Base-by-base conservation (phyloP, 257 asterid species). In the Prunella vulgaris region DNA sequence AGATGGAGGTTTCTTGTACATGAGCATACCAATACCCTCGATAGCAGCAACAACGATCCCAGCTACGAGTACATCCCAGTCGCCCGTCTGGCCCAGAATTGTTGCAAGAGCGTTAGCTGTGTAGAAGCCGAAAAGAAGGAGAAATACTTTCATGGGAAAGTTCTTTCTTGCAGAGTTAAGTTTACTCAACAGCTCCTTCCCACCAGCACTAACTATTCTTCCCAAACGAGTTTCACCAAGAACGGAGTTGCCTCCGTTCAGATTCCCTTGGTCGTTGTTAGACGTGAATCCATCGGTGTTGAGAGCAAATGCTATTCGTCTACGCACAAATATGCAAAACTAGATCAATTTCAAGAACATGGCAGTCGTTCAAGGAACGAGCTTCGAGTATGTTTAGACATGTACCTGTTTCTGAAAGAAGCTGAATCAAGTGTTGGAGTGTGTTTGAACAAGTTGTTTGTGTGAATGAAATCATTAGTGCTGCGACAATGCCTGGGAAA, bases 11-110 rank as follows among this genome's bases (percentile, higher is more conserved):
- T 64, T 87, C 75, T 82, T 84, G 84, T 94, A 94, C 97, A 94
- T 87, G n/a, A 94, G 85, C 93, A 90, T 86, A 2, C 99, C 97
- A 7, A 91, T 94, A 12, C 99, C 97, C 75, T 94, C 99, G 0
- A 94, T 91, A 5, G 95, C 97, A 77, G 99, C 96, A 32, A 93
- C 99, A 0, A 94, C 90, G 0, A 93, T 73, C 27, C 97, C 99
- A 8, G 97, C 99, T 56, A 93, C 99, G 13, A 93, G 71, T 17
- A 91, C 99, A 60, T 94, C 99, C 99, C 99, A 94, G 74, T 94
- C 97, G 1, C 99, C 97, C 0, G 99, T 94, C 78, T 94, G 99
- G 57, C 99, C 99, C 1, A 91, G 88, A 83, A 91, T 89, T 1
- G 97, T 89, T 20, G 97, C 96, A 66, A 94, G 85, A 30, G 97